phyloP scores from a whole-genome alignment of 1,284 basidiomycete genomes.

The Cryptococcus sp. region DNA sequence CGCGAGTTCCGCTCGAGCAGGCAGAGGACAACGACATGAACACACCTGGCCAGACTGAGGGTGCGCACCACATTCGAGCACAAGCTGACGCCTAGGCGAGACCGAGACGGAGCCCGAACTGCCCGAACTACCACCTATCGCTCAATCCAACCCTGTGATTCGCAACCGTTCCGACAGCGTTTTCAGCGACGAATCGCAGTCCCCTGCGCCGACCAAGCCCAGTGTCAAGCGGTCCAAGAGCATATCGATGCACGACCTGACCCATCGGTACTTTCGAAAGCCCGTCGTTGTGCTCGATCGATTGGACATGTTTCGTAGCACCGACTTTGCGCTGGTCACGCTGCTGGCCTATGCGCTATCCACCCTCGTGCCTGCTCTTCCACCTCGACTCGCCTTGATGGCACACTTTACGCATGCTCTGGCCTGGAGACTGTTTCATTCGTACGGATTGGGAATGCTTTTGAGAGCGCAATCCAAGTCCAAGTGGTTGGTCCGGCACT shows the following conservation, averaged over 20 bases:
- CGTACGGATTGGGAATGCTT: conserved; percentile 76
- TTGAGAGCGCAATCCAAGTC: conserved; percentile 75
- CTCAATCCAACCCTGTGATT: conserved; percentile 11
- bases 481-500: conserved; percentile 90
- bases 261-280: conserved; percentile 84
- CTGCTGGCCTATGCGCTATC: conserved; percentile 56
- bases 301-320: conserved; percentile 71
- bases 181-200: conserved; percentile 13
- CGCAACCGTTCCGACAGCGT: conserved; percentile 28
- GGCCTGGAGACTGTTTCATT: conserved; percentile 81
- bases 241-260: conserved; percentile 76
- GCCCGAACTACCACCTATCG: conserved; percentile 27
- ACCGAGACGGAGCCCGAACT: conserved; percentile 59
- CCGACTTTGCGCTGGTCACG: conserved; percentile 62
- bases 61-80: conserved; percentile 43
- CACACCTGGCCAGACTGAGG: conserved; percentile 67
- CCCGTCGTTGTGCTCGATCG: conserved; percentile 78
- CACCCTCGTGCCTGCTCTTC: conserved; percentile 46
- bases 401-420: conserved; percentile 79
- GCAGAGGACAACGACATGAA: not conserved
- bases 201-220: conserved; percentile 8
- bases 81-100: conserved; percentile 41
- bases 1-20: conserved; percentile 60
- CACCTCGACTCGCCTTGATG: conserved; percentile 48
- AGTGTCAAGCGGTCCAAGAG: conserved; percentile 23